Conservation (phyloP, 306 rosid genomes). For the Ochetophila trinervis region DNA sequence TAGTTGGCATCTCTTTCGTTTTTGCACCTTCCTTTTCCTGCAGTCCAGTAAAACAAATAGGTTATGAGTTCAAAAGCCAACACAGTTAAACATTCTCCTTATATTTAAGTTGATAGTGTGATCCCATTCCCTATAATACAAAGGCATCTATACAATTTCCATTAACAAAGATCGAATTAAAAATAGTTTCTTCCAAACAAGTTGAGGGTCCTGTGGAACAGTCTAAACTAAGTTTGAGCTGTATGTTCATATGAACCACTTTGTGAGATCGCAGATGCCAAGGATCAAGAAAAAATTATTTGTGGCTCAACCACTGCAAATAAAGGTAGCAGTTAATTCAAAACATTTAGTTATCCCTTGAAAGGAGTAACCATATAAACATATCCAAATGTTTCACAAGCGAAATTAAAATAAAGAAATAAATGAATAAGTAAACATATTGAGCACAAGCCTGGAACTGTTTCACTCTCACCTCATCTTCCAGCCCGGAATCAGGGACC, state of each 20-base stretch:
- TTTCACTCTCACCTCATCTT: too few species aligned
- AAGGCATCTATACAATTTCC: neutral
- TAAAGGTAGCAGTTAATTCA: too few species aligned
- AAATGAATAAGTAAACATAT: too few species aligned
- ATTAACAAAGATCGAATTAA: neutral
- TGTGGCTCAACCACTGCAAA: too few species aligned
- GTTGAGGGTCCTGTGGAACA: neutral
- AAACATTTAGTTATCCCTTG: too few species aligned
- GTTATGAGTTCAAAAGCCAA: neutral
- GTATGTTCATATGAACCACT: too few species aligned
- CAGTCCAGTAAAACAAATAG: constrained; percentile 15
- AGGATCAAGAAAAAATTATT: neutral
- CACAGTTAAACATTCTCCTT: neutral
- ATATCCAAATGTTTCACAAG: too few species aligned
- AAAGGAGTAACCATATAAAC: too few species aligned
- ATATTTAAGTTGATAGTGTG: neutral
- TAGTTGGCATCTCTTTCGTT: constrained; percentile 69
- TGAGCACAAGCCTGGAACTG: too few species aligned
- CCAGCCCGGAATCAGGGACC: neutral
- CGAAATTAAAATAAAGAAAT: too few species aligned
- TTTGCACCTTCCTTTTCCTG: constrained; percentile 73
- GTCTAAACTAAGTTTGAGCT: too few species aligned
- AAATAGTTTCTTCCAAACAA: neutral
- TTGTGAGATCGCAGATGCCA: too few species aligned
- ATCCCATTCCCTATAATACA: neutral